These are phyloP conservation scores for Styphnolobium japonicum DNA, from an alignment of 306 rosid species.

Conservation along the genomic window DNA sequence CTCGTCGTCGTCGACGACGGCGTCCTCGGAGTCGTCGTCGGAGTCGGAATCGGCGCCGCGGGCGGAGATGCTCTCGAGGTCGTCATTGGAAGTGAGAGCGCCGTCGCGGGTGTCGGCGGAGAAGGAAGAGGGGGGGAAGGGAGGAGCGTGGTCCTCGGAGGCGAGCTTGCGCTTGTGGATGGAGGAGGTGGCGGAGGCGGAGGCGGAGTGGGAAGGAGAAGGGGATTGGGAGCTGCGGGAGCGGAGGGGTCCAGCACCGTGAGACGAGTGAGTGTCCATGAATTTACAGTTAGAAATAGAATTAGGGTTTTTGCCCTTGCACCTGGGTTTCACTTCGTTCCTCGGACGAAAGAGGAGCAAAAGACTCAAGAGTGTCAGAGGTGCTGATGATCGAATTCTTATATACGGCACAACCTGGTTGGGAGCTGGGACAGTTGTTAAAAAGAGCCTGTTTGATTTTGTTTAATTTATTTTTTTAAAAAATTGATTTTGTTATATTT, in stretches of 20 bases:
- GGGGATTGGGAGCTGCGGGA: slow-evolving; percentile 89
- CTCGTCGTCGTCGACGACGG: slow-evolving; percentile 67
- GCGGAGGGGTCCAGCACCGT: slow-evolving; percentile 77
- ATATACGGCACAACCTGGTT: no score
- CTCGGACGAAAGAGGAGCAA: no score
- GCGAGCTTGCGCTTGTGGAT: slow-evolving; percentile 85
- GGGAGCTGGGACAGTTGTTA: no score
- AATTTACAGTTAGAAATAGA: neutral
- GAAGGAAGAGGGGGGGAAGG: slow-evolving; percentile 88
- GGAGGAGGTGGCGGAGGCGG: slow-evolving; percentile 93
- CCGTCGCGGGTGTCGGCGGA: slow-evolving; percentile 96
- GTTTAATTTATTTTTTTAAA: no score
- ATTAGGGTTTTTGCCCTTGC: neutral
- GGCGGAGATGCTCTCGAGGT: slow-evolving; percentile 94
- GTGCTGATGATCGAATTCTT: no score
- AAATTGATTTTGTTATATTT: no score
- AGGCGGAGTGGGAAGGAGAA: slow-evolving; percentile 93
- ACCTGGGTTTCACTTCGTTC: no score
- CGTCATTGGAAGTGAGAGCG: slow-evolving; percentile 86
- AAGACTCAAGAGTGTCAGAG: no score
- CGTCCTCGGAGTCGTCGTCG: slow-evolving; percentile 80
- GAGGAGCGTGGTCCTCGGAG: slow-evolving; percentile 83
- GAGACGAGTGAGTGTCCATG: slow-evolving; percentile 76
- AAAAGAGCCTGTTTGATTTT: no score
- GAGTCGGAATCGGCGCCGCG: slow-evolving; percentile 83